Evolutionary conservation across 2,329 filamentous ascomycete species (phyloP), one percentile per base, ranked within the genome.

Genomic region (Chaetomiaceae sp.): DNA sequence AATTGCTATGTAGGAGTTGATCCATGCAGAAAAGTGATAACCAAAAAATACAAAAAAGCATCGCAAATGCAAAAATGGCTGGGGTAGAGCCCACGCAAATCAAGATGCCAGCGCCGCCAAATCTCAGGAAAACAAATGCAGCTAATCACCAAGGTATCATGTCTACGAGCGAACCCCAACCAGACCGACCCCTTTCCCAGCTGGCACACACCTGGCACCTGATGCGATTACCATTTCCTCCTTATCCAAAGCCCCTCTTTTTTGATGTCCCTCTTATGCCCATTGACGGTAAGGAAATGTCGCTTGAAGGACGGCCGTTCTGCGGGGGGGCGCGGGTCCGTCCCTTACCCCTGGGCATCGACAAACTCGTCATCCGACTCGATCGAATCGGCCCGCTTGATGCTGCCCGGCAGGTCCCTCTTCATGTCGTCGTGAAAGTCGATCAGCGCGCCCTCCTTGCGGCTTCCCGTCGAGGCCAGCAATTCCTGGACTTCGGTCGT

Each of bases 381-480:
- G 20, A 60, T 60, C 3, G 67, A 70, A 46, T 70, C 67, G 1
- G 64, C 55, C 43, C 64, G 62, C 61, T 66, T 68, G 42, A 67
- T 48, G 10, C 50, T 50, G 4, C 44, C 16, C 1, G 77, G 77
- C 33, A 82, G 59, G 20, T 68, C 63, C 51, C 73, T 75, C 63
- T 75, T 75, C 62, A 83, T 38, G 51, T 83, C 79, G 10, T 73
- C 60, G 14, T 75, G 68, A 51, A 84, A 82, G 62, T 83, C 77
- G 30, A 83, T 70, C 42, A 82, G 64, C 1, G 78, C 74, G 0
- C 77, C 77, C 0, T 73, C 65, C 5, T 60, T 55, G 16, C 68
- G 70, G 50, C 70, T 71, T 12, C 76, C 75, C 5, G 78, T 81
- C 8, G 71, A 64, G 25, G 68, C 61, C 16, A 81, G 66, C 64